Evolutionary conservation across 352 stramenopile genomes (phyloP).

Genomic region (Halophytophthora batemanensis): DNA sequence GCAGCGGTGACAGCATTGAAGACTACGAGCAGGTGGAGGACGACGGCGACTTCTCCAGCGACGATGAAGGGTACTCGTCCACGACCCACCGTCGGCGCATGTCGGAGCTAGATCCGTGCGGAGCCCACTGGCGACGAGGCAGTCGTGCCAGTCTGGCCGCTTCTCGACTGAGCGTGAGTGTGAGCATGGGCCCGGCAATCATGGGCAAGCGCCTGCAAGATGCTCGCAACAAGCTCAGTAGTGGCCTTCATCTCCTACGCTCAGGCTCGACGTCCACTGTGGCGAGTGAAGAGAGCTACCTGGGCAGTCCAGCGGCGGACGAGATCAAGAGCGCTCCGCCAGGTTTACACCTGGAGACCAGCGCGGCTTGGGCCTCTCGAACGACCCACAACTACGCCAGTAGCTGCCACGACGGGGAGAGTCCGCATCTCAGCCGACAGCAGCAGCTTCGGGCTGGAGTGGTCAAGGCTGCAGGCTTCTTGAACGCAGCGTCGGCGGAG

Average conservation of each 20-base stretch:
- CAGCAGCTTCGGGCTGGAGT: slow-evolving; percentile 41
- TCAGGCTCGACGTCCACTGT: slow-evolving; percentile 49
- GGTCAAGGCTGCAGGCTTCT: slow-evolving; percentile 37
- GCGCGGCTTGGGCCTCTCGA: slow-evolving; percentile 12
- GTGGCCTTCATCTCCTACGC: slow-evolving; percentile 35
- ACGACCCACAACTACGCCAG: slow-evolving; percentile 15
- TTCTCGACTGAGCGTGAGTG: slow-evolving; percentile 28
- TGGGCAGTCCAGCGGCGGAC: slow-evolving; percentile 25
- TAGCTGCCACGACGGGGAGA: not conserved
- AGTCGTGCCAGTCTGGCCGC: slow-evolving; percentile 26
- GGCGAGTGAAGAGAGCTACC: slow-evolving; percentile 47
- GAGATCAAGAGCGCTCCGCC: slow-evolving; percentile 21
- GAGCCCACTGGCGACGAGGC: slow-evolving; percentile 24
- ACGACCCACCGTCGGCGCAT: slow-evolving; percentile 17
- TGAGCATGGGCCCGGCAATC: slow-evolving; percentile 24
- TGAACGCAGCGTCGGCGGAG: slow-evolving; percentile 52
- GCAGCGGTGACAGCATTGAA: slow-evolving; percentile 4
- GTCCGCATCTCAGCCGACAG: slow-evolving; percentile 16
- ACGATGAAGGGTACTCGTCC: slow-evolving; percentile 47
- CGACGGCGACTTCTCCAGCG: slow-evolving; percentile 57
- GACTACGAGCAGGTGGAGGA: slow-evolving; percentile 14
- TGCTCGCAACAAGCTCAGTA: slow-evolving; percentile 28
- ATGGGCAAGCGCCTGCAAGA: slow-evolving; percentile 28
- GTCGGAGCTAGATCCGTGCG: slow-evolving; percentile 13
- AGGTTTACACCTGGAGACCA: slow-evolving; percentile 17